Percentiles rank a stretch among this genome's conserved stretches.
These are phyloP conservation scores for Pilatotrama ljubarskyi DNA, from an alignment of 768 basidiomycete genomes.

Conservation along the genomic window DNA sequence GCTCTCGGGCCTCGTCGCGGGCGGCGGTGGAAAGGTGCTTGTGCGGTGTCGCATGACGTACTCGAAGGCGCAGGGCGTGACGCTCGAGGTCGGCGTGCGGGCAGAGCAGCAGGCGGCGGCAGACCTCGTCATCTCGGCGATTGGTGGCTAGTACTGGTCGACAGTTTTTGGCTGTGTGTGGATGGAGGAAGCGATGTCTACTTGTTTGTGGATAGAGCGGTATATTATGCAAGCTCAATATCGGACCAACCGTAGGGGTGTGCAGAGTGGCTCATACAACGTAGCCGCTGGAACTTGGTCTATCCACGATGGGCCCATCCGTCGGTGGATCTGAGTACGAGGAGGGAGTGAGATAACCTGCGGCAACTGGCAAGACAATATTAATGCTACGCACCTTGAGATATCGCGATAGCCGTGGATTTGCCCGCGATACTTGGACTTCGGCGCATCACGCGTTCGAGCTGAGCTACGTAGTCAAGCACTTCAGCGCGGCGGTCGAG, in stretches of 20 bases:
- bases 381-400: too few relatives aligned
- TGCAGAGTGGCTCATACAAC: too few relatives aligned
- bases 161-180: not conserved
- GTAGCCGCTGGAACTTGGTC: too few relatives aligned
- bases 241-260: not conserved
- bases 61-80: constrained; percentile 86
- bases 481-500: too few relatives aligned
- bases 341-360: too few relatives aligned
- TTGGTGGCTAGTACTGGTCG: constrained; percentile 41
- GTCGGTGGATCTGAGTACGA: too few relatives aligned
- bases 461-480: too few relatives aligned
- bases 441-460: too few relatives aligned
- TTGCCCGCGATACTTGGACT: too few relatives aligned
- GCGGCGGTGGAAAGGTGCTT: constrained; percentile 95
- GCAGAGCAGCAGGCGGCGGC: constrained; percentile 90
- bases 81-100: constrained; percentile 86
- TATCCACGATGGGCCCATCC: too few relatives aligned
- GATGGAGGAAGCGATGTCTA: constrained; percentile 2
- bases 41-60: constrained; percentile 96
- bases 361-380: too few relatives aligned
- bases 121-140: constrained; percentile 86
- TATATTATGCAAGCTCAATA: not conserved
- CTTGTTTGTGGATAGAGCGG: not conserved
- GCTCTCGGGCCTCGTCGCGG: constrained; percentile 84
- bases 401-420: too few relatives aligned